Conservation (phyloP, 2,329 filamentous ascomycete genomes). For the Colletotrichum higginsianum region DNA sequence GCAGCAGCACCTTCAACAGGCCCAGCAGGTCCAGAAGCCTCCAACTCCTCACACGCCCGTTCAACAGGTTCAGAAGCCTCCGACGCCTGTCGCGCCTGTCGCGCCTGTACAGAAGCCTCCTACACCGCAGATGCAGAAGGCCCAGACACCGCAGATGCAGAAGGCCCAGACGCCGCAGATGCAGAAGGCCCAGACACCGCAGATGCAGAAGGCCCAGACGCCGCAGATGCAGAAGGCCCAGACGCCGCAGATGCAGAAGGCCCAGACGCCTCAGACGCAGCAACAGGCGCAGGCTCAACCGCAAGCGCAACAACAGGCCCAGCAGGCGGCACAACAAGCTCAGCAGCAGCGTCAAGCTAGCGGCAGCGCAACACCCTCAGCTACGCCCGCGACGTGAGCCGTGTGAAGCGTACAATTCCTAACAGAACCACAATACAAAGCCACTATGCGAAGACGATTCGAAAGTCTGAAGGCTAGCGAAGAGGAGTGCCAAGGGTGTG, state of each 20-base stretch:
- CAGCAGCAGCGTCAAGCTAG: conserved; percentile 53
- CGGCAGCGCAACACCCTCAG: conserved; percentile 57
- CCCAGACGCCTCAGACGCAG: neutral
- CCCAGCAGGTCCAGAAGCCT: conserved; percentile 45
- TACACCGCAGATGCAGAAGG: conserved; percentile 17
- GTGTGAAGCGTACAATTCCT: neutral
- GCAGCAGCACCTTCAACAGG: conserved; percentile 5
- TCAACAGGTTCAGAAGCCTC: conserved; percentile 48
- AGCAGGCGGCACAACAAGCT: conserved; percentile 13
- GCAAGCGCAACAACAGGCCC: conserved; percentile 49
- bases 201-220: conserved; percentile 37
- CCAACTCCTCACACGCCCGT: conserved; percentile 46
- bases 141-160: conserved; percentile 26
- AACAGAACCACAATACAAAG: neutral
- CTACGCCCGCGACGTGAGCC: conserved; percentile 26
- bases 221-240: conserved; percentile 12
- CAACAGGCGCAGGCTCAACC: conserved; percentile 43
- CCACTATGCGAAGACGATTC: conserved; percentile 1
- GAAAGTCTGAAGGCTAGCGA: neutral
- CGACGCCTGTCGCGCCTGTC: conserved; percentile 47
- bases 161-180: conserved; percentile 33
- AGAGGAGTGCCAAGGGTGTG: neutral
- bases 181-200: conserved; percentile 24
- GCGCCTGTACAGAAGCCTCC: conserved; percentile 45
- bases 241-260: conserved; percentile 3